Conservation (phyloP, 495 filamentous ascomycete species). For the Penicillium steckii region DNA sequence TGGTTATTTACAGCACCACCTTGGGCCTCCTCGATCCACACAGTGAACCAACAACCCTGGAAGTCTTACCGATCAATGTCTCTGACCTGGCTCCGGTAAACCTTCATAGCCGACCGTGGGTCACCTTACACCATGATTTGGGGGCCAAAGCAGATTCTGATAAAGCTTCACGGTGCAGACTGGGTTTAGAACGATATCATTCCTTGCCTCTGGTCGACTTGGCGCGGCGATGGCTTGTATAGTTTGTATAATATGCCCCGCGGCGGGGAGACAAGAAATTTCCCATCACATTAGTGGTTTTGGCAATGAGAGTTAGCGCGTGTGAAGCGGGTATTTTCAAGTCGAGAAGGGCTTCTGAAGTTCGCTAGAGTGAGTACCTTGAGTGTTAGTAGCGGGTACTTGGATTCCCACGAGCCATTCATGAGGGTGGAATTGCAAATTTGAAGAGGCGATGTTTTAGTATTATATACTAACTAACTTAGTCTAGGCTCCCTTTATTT, state of each 20-base stretch:
- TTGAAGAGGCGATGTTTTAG: background rate
- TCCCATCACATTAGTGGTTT: background rate
- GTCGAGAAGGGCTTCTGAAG: background rate
- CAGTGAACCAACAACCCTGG: no score
- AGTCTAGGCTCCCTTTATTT: no score
- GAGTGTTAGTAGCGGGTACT: constrained; percentile 2
- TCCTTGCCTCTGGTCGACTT: background rate
- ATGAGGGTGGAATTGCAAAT: background rate
- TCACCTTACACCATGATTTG: background rate
- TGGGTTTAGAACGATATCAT: background rate
- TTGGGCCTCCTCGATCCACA: no score
- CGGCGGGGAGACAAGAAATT: background rate
- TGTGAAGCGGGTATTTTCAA: background rate
- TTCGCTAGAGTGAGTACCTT: constrained; percentile 6
- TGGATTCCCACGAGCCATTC: background rate
- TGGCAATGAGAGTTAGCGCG: background rate
- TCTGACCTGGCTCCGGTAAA: no score
- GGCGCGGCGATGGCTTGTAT: background rate
- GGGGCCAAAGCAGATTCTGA: background rate
- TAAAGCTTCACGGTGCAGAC: background rate
- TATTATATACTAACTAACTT: no score
- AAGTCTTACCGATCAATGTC: no score
- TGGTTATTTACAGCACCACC: no score
- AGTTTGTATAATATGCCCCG: background rate
- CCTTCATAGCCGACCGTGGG: constrained; percentile 3